Conservation (phyloP, 129 eudicot genomes). For the Helianthus tuberosus region DNA sequence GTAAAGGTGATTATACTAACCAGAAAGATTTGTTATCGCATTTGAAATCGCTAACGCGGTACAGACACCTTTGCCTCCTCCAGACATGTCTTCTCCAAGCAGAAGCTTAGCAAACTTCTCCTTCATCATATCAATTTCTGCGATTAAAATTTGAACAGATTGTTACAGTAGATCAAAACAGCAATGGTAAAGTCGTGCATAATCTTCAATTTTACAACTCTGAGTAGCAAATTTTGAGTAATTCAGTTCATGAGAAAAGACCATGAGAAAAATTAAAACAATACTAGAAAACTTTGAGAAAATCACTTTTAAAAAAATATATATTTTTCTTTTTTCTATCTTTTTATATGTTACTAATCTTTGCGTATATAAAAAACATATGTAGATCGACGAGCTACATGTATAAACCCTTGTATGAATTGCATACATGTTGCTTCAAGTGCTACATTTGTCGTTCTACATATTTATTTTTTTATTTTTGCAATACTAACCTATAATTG, state of each 20-base stretch:
- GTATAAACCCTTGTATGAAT: too few species aligned
- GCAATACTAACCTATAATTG: too few species aligned
- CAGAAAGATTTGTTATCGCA: slow-evolving; percentile 85
- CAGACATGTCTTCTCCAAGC: slow-evolving; percentile 91
- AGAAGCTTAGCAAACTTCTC: slow-evolving; percentile 80
- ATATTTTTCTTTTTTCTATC: too few species aligned
- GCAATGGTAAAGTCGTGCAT: not conserved
- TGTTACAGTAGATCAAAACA: not conserved
- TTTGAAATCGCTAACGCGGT: slow-evolving; percentile 80
- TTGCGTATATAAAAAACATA: too few species aligned
- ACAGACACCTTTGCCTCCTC: slow-evolving; percentile 89
- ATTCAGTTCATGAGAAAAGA: not conserved
- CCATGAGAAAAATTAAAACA: too few species aligned
- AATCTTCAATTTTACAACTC: not conserved
- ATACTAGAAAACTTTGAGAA: too few species aligned
- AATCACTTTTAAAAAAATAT: too few species aligned
- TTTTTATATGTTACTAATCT: too few species aligned
- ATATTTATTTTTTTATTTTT: too few species aligned
- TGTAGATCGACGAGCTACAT: too few species aligned
- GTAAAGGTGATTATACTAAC: slow-evolving; percentile 28
- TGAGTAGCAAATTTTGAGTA: not conserved
- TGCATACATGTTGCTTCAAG: too few species aligned
- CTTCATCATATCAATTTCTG: slow-evolving; percentile 79
- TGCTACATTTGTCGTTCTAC: too few species aligned
- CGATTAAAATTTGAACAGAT: not conserved